Evolutionary conservation across 2,329 filamentous ascomycete species (phyloP), one percentile per base, ranked within the genome.

Genomic region (Hymenoscyphus fraxineus): DNA sequence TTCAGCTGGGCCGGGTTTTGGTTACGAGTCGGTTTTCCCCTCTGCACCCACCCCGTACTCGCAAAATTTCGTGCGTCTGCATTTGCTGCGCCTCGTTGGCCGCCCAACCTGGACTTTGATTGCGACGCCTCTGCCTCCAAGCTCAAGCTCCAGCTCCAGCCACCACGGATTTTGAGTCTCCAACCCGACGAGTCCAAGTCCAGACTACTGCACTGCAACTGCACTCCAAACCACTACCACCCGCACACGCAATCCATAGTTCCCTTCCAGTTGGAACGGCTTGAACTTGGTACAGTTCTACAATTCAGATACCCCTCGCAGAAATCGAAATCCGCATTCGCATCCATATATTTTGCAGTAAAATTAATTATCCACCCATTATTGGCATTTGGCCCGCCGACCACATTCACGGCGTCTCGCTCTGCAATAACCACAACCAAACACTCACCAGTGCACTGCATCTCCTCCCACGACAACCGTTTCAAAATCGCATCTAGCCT

Each of bases 401-500:
- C 44, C 44, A n/a, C 44, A 51, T 51, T 27, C 44, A 22, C 59
- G 35, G 63, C 63, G 63, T 59, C 59, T 61, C 40, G 63, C 63
- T 41, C 32, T 32, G 41, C 58, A 32, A 58, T 6, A 58, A 27
- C 54, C 51, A 40, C 27, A 58, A 63, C 65, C 62, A 67, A 60
- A 64, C 47, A 63, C 62, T 57, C 32, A 15, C 27, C 32, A 31
- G 47, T 40, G 57, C 58, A 38, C 40, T 40, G 57, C 57, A 59
- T 19, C 22, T 35, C 55, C 63, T 71, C 69, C 57, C 66, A 67
- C 70, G 65, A 65, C 70, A 71, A 71, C 66, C 64, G 69, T 71
- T 71, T 72, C 70, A 64, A 59, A 40, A 19, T 32, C 59, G 60
- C 58, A 62, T 65, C 64, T 60, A 39, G 61, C 59, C 51, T 61